A percentile compares a stretch with the other conserved stretches of the same genome.
These are phyloP conservation scores for Pythium scleroteichum DNA, from an alignment of 352 stramenopile species.

Conservation along the genomic window DNA sequence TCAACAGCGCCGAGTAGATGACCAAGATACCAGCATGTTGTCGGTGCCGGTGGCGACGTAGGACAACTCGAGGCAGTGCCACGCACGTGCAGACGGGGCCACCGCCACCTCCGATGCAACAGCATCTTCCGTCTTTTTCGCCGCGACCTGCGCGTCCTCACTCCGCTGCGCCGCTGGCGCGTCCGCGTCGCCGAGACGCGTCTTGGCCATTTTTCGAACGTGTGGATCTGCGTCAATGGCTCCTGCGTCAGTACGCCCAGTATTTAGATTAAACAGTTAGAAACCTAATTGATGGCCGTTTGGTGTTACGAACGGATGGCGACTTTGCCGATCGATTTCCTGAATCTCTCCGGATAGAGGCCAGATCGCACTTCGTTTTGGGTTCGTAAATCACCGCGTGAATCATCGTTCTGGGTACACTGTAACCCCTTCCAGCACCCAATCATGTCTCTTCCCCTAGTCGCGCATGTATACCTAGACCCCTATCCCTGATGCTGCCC, in stretches of 20 bases:
- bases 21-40: slow-evolving; percentile 44
- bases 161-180: too few relatives aligned
- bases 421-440: slow-evolving; percentile 7
- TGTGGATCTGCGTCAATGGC: slow-evolving; percentile 7
- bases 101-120: background rate
- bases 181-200: too few relatives aligned
- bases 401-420: slow-evolving; percentile 5
- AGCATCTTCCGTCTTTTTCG: background rate
- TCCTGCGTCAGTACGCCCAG: slow-evolving; percentile 1
- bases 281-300: background rate
- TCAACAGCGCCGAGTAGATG: too few relatives aligned
- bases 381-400: slow-evolving; percentile 1
- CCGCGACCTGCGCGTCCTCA: slow-evolving; percentile 1
- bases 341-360: slow-evolving; percentile 7
- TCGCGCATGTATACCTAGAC: slow-evolving; percentile 6
- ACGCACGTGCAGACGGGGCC: slow-evolving; percentile 9
- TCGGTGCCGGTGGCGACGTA: slow-evolving; percentile 31
- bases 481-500: background rate
- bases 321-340: slow-evolving; percentile 1
- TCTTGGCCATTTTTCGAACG: slow-evolving; percentile 12
- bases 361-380: slow-evolving; percentile 4
- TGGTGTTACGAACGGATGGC: background rate
- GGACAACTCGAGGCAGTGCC: slow-evolving; percentile 38
- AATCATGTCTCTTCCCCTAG: background rate
- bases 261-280: slow-evolving; percentile 2